Evolutionary conservation across 441 rosid species (phyloP), one percentile per base, ranked within the genome.

Genomic region (Populus hybrid): DNA sequence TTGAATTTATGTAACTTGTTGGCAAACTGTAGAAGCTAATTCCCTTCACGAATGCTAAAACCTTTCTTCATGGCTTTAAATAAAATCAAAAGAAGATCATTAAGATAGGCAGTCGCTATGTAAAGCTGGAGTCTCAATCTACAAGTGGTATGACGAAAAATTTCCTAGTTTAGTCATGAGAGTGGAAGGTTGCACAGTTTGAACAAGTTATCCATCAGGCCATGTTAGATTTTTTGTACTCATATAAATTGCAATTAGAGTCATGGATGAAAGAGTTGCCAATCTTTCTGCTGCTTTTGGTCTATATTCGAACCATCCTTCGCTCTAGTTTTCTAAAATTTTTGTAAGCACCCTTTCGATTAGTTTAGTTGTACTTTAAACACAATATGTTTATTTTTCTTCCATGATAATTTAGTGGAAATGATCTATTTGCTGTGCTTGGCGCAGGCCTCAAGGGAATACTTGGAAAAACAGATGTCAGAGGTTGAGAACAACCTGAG

Each of bases 401-500:
- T 40, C 54, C 42, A 34, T 70, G 9, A 8, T 24, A 54, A n/a
- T 46, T 67, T 5, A 3, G 6, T 1, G 35, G 59, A 46, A 30
- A 26, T 69, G 20, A 72, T 12, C 34, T 42, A 74, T 63, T 24
- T 83, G 42, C 72, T 68, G 14, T 75, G 8, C 76, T 30, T 78
- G 79, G 71, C 35, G 73, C 85, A 93, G 97, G 84, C 88, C 65
- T 95, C 97, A 0, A 93, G 87, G 88, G 97, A 95, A 71, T 92
- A 93, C 86, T 81, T 92, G 85, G 97, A 92, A 78, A 91, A 92
- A 85, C 97, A 88, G 84, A 86, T 70, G 67, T 85, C 86, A 10
- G 98, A 95, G 84, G 93, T 90, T 32, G 97, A 93, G 88, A 91
- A 77, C 88, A 93, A 92, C 87, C 80, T 91, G 85, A 88, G 85